Conservation (phyloP, 2,329 filamentous ascomycete species). For the Diaporthe velutina region DNA sequence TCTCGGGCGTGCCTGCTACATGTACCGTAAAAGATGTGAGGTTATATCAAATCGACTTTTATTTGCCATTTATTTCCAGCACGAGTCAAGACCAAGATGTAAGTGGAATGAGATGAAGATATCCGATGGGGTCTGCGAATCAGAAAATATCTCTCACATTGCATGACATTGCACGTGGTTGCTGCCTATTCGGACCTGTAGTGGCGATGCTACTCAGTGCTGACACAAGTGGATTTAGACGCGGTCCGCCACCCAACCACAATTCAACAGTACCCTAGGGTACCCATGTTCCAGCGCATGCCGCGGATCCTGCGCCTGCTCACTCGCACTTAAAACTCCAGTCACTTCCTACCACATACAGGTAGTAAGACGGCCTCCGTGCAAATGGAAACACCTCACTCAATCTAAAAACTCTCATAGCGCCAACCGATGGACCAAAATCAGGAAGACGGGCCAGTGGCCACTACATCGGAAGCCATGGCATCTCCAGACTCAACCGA, state of each 20-base stretch:
- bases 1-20: too few species aligned
- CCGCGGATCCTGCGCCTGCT: background rate
- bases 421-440: background rate
- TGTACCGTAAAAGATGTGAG: too few species aligned
- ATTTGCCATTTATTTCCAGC: too few species aligned
- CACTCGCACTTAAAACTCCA: background rate
- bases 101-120: too few species aligned
- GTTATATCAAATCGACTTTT: too few species aligned
- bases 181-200: background rate
- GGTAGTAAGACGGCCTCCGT: background rate
- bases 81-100: too few species aligned
- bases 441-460: background rate
- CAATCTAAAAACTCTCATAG: too few species aligned
- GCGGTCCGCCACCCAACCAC: background rate
- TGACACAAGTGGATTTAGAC: background rate
- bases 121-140: background rate
- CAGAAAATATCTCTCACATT: background rate
- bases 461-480: background rate
- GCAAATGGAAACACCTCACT: too few species aligned
- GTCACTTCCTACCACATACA: background rate
- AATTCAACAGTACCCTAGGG: background rate
- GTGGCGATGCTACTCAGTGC: background rate
- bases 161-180: background rate
- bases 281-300: background rate
- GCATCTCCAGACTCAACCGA: background rate